Evolutionary conservation across 2,329 filamentous ascomycete genomes (phyloP), one percentile per base, ranked within the genome.

Genomic region (Apiospora saccharicola): DNA sequence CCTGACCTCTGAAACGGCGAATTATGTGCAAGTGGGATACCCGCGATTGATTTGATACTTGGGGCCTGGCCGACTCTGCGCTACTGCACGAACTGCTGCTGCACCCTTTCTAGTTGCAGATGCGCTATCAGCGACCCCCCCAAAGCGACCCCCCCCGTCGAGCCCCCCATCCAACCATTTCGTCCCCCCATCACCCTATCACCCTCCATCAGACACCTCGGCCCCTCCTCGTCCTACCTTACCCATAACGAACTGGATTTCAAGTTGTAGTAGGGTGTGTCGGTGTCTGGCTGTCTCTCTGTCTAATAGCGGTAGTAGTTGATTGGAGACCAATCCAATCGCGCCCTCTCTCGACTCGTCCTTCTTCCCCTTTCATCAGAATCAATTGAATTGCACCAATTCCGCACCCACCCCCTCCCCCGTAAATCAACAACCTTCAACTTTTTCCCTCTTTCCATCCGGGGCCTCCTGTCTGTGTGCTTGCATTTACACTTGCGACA

Each of bases 1-100:
- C 57, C 57, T 64, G 57, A 64, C 57, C 57, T 64, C 57, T 64
- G 57, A 64, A 64, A 64, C 57, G 57, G 19, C 57, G 57, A 64
- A 37, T 64, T 41, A 41, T 37, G 41, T 64, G 57, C 34, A 37
- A 64, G 53, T 61, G 37, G 37, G 30, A 61, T 37, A 61, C 37
- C 53, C 37, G 41, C 41, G 34, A 34, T 34, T 34, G 57, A 19
- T 64, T 41, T 64, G 22, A 34, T 34, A 64, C 53, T 61, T 61
- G 30, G 53, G 53, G 53, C 53, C 53, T 61, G 53, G 53, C 53
- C 53, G 53, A 34, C 30, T 61, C 53, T 34, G 53, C 57, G 57
- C 57, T 64, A 64, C 57, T 64, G 57, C 57, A 64, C 57, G 57
- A 64, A 64, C 57, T 64, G 57, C 34, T 64, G 34, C 57, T 64